Percentiles rank a stretch among this genome's conserved stretches.
Conservation (phyloP, 176 grass and related monocot species). For the Areca catechu region DNA sequence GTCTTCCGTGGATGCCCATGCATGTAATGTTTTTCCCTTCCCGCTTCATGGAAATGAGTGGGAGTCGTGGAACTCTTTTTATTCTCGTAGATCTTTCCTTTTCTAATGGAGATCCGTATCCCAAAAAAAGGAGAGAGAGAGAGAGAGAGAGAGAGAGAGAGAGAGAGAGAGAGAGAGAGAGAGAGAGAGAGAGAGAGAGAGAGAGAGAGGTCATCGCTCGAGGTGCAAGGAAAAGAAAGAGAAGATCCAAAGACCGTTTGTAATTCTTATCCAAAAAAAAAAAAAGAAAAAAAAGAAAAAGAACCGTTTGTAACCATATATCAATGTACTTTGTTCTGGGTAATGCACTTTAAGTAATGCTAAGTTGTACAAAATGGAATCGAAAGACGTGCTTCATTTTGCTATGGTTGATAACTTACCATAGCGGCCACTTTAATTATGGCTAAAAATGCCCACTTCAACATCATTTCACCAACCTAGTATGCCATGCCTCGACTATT, state of each 20-base stretch:
- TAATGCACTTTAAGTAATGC: no score
- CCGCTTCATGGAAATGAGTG: no score
- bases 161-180: neutral
- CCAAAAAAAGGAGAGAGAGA: neutral
- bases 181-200: constrained; percentile 3
- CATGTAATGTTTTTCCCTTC: no score
- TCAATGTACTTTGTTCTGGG: no score
- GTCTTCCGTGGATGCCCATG: no score
- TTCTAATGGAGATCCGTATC: neutral
- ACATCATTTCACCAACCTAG: no score
- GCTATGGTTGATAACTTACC: neutral
- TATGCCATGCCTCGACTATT: no score
- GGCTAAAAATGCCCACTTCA: no score
- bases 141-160: constrained; percentile 1
- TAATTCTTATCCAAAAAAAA: no score
- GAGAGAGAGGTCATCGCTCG: constrained; percentile 9
- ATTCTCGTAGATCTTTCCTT: constrained; percentile 7
- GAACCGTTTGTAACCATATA: no score
- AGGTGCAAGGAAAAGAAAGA: constrained; percentile 28
- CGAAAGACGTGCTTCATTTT: constrained; percentile 19
- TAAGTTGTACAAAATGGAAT: neutral
- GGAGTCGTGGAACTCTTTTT: constrained; percentile 32
- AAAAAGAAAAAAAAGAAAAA: no score
- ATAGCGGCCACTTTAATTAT: no score
- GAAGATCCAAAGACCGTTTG: neutral